phyloP scores from a whole-genome alignment of 306 rosid species.

The Coriaria nepalensis region DNA sequence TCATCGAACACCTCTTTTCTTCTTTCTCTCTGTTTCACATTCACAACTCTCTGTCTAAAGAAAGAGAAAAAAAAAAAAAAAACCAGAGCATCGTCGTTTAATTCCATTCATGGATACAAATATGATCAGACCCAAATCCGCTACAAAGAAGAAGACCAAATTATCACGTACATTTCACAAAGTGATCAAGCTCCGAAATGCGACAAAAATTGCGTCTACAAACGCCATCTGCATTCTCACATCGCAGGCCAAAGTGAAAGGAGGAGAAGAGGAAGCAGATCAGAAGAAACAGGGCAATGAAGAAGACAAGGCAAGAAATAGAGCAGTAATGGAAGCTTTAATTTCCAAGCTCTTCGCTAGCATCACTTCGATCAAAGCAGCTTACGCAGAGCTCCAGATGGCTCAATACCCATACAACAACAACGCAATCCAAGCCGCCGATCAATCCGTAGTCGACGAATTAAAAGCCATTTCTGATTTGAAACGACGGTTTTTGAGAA shows the following conservation, averaged over 20 bases:
- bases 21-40: no score
- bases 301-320: slow-evolving; percentile 29
- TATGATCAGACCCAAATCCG: slow-evolving; percentile 46
- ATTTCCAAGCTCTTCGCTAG: slow-evolving; percentile 79
- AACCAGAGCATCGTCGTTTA: no score
- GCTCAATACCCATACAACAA: slow-evolving; percentile 83
- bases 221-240: slow-evolving; percentile 73
- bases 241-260: slow-evolving; percentile 33
- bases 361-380: slow-evolving; percentile 81
- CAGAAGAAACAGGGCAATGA: slow-evolving; percentile 15
- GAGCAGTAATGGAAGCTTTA: slow-evolving; percentile 73
- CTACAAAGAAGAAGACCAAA: slow-evolving; percentile 36
- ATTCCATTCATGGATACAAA: no score
- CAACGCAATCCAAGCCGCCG: slow-evolving; percentile 62
- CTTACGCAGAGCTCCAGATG: slow-evolving; percentile 90
- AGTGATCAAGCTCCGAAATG: slow-evolving; percentile 48
- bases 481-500: slow-evolving; percentile 52
- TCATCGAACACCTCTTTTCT: no score
- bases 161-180: slow-evolving; percentile 47
- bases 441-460: slow-evolving; percentile 75
- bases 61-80: no score
- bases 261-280: slow-evolving; percentile 19
- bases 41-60: no score
- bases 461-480: slow-evolving; percentile 59
- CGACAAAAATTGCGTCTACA: slow-evolving; percentile 46